phyloP scores from a whole-genome alignment of 192 early-diverging fungal species.

The Cladochytrium replicatum region DNA sequence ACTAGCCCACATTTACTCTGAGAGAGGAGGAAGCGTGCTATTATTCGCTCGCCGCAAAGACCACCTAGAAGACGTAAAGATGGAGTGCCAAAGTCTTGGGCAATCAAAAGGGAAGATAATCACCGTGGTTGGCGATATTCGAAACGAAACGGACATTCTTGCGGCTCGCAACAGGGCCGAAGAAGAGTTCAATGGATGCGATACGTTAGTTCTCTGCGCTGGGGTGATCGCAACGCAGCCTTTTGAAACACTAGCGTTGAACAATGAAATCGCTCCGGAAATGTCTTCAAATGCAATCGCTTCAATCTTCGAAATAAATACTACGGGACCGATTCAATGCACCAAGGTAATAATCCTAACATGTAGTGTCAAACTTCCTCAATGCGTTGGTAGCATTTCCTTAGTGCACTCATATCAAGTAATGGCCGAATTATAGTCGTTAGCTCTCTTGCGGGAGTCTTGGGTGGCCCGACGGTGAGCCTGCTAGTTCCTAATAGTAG shows the following conservation, averaged over 20 bases:
- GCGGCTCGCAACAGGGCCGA: conserved; percentile 22
- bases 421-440: conserved; percentile 54
- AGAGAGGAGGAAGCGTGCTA: conserved; percentile 47
- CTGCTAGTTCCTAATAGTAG: not conserved
- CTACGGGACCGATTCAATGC: no score
- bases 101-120: conserved; percentile 9
- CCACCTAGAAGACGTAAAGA: conserved; percentile 36
- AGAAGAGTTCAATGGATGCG: conserved; percentile 30
- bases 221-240: conserved; percentile 65
- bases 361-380: not conserved
- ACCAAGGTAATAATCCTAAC: no score
- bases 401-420: not conserved
- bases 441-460: conserved; percentile 61
- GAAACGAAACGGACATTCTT: conserved; percentile 35
- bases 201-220: conserved; percentile 68
- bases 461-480: conserved; percentile 59
- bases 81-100: no score
- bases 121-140: conserved; percentile 49
- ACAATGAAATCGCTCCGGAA: conserved; percentile 25
- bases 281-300: conserved; percentile 1
- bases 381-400: not conserved
- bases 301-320: no score
- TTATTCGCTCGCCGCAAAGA: conserved; percentile 51
- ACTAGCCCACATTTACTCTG: conserved; percentile 57
- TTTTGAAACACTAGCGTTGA: conserved; percentile 51